phyloP scores from a whole-genome alignment of 257 asterid genomes.

The Capsicum chinense region DNA sequence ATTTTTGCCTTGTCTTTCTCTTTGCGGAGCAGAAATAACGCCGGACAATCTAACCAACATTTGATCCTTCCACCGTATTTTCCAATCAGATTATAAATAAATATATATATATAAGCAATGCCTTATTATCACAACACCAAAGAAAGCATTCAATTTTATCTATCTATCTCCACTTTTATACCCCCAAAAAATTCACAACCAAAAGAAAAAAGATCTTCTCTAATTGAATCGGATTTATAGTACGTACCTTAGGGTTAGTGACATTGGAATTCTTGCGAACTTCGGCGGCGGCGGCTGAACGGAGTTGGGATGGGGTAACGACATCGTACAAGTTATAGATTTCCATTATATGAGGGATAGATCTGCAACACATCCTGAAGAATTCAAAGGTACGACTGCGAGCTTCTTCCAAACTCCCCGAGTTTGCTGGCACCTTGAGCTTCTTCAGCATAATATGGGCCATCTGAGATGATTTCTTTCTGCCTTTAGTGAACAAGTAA shows the following conservation, averaged over 20 bases:
- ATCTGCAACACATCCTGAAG: constrained; percentile 86
- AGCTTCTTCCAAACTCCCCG: constrained; percentile 74
- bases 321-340: constrained; percentile 73
- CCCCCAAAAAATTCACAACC: neutral
- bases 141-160: neutral
- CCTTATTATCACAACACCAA: neutral
- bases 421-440: constrained; percentile 75
- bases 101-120: too few species aligned
- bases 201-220: neutral
- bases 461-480: constrained; percentile 1
- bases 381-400: constrained; percentile 74
- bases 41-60: neutral
- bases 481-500: neutral
- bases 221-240: neutral
- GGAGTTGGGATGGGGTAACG: constrained; percentile 72
- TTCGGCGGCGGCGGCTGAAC: constrained; percentile 65
- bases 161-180: neutral
- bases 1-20: neutral
- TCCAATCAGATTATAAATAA: neutral
- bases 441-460: constrained; percentile 56
- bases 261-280: constrained; percentile 77
- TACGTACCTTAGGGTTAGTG: constrained; percentile 80
- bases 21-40: neutral
- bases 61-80: neutral
- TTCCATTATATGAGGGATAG: constrained; percentile 81